Evolutionary conservation across 495 filamentous ascomycete species (phyloP).

Genomic region (Hypoxylon perforatum): DNA sequence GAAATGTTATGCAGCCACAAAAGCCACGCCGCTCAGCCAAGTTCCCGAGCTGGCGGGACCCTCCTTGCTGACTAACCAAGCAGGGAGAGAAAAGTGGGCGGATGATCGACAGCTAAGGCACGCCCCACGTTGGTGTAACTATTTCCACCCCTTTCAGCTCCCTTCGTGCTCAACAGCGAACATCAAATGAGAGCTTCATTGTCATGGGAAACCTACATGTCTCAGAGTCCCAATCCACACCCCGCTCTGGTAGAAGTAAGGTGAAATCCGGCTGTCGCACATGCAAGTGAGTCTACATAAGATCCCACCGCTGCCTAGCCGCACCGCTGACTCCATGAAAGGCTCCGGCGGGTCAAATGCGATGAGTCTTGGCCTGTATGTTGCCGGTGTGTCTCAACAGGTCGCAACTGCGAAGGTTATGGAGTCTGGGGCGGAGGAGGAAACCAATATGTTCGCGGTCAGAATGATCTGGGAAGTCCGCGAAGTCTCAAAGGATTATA

Average conservation of each 20-base stretch:
- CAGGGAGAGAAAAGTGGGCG: no score
- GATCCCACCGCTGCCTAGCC: neutral
- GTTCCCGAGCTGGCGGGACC: no score
- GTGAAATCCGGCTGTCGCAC: constrained; percentile 64
- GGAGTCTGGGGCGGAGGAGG: constrained; percentile 63
- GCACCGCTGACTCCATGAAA: constrained; percentile 30
- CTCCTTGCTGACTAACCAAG: no score
- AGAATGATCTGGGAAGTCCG: constrained; percentile 1
- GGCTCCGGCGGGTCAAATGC: constrained; percentile 65
- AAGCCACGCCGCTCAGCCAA: no score
- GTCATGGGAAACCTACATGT: neutral
- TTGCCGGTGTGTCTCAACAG: constrained; percentile 63
- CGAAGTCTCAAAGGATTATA: constrained; percentile 4
- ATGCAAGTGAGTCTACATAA: constrained; percentile 62
- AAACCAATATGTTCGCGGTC: constrained; percentile 42
- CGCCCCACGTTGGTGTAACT: no score
- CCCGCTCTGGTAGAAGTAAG: constrained; percentile 36
- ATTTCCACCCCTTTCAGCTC: neutral
- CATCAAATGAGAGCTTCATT: neutral
- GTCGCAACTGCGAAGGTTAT: constrained; percentile 69
- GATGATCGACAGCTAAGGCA: no score
- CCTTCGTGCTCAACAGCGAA: no score
- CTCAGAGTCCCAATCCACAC: constrained; percentile 8
- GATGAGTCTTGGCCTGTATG: constrained; percentile 67
- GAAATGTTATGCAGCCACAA: no score